Conservation (phyloP, 1,284 basidiomycete species). For the Trichosporon coremiiforme region DNA sequence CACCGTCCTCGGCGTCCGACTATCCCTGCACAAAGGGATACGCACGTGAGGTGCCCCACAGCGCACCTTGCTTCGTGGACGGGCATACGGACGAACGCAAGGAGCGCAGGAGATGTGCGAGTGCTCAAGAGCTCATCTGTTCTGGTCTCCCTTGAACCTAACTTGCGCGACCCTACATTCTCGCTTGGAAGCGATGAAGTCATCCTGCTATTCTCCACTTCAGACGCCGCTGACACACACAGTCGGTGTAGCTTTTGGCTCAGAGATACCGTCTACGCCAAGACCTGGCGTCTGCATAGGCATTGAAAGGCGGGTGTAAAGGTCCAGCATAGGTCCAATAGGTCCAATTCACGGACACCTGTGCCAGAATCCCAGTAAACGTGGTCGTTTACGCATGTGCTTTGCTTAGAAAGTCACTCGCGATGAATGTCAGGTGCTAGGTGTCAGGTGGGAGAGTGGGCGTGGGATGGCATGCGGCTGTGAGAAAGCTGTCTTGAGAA, state of each 20-base stretch:
- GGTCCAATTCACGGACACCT: constrained; percentile 3
- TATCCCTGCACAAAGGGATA: not conserved
- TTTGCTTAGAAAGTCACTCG: not conserved
- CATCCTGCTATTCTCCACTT: not conserved
- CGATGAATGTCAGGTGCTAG: not conserved
- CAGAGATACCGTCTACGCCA: not conserved
- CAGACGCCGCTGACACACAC: not conserved
- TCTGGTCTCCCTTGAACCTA: not conserved
- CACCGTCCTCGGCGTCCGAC: not conserved
- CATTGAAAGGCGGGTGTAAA: too few species aligned
- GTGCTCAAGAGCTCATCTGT: not conserved
- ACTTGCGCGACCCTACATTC: not conserved
- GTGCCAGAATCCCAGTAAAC: not conserved
- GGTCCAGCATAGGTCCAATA: not conserved
- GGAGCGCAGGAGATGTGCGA: not conserved
- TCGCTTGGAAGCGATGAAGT: not conserved
- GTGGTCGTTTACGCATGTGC: not conserved
- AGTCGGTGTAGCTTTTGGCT: not conserved
- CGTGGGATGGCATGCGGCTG: not conserved
- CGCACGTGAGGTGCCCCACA: not conserved
- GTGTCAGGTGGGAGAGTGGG: too few species aligned
- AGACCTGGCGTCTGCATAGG: not conserved
- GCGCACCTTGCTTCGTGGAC: too few species aligned
- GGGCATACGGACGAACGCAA: too few species aligned
- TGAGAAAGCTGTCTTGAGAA: not conserved